Evolutionary conservation across 768 basidiomycete genomes (phyloP).

Genomic region (Tricholoma furcatifolium): DNA sequence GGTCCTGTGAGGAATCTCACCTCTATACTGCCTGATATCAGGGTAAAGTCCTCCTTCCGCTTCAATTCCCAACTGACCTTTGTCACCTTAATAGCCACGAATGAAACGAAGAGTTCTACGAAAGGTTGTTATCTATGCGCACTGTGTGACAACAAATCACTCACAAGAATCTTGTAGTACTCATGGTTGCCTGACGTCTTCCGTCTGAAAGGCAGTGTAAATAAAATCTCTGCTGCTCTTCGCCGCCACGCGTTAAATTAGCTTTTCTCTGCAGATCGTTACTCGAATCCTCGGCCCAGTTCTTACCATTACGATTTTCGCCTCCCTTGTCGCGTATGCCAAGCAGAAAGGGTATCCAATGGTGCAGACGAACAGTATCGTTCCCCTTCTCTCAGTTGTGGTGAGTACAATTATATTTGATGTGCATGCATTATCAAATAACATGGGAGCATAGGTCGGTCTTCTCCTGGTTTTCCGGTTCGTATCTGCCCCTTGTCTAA

Average conservation of each 20-base stretch:
- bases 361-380: slow-evolving; percentile 76
- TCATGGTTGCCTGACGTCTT: slow-evolving; percentile 91
- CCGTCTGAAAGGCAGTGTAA: slow-evolving; percentile 77
- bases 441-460: slow-evolving; percentile 57
- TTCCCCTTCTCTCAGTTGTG: slow-evolving; percentile 87
- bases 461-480: slow-evolving; percentile 86
- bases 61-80: background rate
- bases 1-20: slow-evolving; percentile 30
- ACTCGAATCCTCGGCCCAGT: slow-evolving; percentile 77
- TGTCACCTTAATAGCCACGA: slow-evolving; percentile 26
- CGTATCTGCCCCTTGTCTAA: slow-evolving; percentile 18
- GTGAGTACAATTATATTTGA: slow-evolving; percentile 43
- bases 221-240: slow-evolving; percentile 22
- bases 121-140: slow-evolving; percentile 31
- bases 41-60: slow-evolving; percentile 14
- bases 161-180: slow-evolving; percentile 45
- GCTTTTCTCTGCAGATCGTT: slow-evolving; percentile 52
- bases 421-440: slow-evolving; percentile 1
- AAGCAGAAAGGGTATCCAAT: slow-evolving; percentile 57
- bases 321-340: slow-evolving; percentile 58
- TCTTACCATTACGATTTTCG: slow-evolving; percentile 77
- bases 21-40: slow-evolving; percentile 27
- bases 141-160: background rate
- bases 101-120: slow-evolving; percentile 53
- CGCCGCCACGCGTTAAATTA: slow-evolving; percentile 7